Percentiles rank a stretch among this genome's conserved stretches.
These are phyloP conservation scores for Cinnamomum micranthum DNA, from an alignment of 164 flowering plant genomes.

Conservation along the genomic window DNA sequence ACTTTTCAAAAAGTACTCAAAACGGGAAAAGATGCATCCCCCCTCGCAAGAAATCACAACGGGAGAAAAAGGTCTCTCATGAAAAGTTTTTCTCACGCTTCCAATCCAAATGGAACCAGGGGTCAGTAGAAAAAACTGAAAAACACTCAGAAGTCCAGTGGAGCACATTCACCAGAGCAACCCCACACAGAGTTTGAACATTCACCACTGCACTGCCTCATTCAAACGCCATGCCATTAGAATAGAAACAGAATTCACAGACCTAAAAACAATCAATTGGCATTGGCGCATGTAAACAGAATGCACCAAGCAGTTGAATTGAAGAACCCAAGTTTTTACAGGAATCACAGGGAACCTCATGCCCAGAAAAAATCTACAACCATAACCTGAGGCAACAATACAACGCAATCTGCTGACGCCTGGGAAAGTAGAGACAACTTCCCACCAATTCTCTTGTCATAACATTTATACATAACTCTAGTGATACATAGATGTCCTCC, in stretches of 20 bases:
- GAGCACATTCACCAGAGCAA: not conserved
- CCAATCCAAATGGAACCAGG: too few species aligned
- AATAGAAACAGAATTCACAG: not conserved
- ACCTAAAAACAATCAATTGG: conserved; percentile 12
- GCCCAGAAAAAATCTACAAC: not conserved
- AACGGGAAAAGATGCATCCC: too few species aligned
- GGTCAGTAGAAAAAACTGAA: too few species aligned
- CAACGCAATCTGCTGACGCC: conserved; percentile 1
- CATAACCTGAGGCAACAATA: not conserved
- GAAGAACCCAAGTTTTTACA: conserved; percentile 10
- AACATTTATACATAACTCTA: conserved; percentile 4
- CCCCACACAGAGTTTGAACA: not conserved
- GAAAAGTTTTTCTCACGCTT: too few species aligned
- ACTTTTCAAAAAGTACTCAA: too few species aligned
- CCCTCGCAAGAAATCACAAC: too few species aligned
- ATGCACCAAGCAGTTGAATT: conserved; percentile 7
- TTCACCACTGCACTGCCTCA: not conserved
- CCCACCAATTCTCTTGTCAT: conserved; percentile 5
- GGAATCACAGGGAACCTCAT: conserved; percentile 6
- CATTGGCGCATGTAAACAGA: conserved; percentile 4
- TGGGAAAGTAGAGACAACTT: not conserved
- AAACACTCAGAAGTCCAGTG: not conserved
- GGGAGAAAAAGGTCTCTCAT: too few species aligned
- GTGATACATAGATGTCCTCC: not conserved
- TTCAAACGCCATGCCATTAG: not conserved